Base-by-base conservation (phyloP, 306 rosid genomes). In the Prunus fruticosa region DNA sequence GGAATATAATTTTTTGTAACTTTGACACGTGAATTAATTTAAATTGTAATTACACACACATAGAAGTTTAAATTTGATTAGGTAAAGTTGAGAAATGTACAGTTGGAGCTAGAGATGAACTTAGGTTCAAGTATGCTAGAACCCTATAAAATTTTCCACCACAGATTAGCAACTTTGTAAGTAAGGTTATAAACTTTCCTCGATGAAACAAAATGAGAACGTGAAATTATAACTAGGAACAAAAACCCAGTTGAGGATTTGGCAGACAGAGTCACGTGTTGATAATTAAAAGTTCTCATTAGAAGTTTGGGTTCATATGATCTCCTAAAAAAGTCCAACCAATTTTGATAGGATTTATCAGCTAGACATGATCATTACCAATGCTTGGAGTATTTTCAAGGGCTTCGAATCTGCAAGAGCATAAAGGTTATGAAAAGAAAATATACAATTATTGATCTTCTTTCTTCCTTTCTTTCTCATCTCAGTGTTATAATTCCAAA, bases 301-400 rank as follows among this genome's bases (percentile, higher is more conserved):
- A 65, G 60, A 52, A 66, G 8, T 18, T 30, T 7, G 67, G 20
- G 20, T 63, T 63, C 67, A 63, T 63, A 63, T 56, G 56, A 72
- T 80, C 77, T 84, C 79, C 74, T 61, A 60, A 83, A 54, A 61
- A 81, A 76, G 68, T 84, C 83, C 81, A 67, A 66, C 30, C 30
- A 58, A 47, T 64, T 64, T 72, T 64, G 78, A 65, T 32, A 64
- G 51, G 78, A 80, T 20, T 78, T 63, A 80, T 82, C 70, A 82
- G 65, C 63, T 50, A 76, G 81, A 65, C 87, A 84, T 57, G 30
- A 84, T 86, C 23, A 86, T 78, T 78, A 74, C 74, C 73, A 49
- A 32, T 64, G 77, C 78, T 84, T 81, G 78, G 84, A 60, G 65
- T 63, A 28, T 34, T 30, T 30, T 63, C 45, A 63, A 28, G 19